Conservation (phyloP, 2,329 filamentous ascomycete species). For the Atkinsonella texensis region DNA sequence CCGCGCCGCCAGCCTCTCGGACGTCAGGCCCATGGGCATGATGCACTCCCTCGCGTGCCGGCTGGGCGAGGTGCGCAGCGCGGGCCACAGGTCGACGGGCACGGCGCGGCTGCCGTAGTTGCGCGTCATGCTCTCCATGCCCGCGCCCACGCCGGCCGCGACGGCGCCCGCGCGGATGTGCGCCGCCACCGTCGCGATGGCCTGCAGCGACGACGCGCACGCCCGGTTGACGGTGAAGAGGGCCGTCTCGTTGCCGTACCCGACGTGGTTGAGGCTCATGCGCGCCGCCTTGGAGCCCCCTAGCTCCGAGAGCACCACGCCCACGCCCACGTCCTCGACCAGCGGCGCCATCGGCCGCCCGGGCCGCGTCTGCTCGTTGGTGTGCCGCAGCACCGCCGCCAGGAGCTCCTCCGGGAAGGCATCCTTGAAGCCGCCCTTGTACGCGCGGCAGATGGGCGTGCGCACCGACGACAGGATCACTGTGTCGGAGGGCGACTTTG, state of each 20-base stretch:
- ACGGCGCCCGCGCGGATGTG: slow-evolving; percentile 65
- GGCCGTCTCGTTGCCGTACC: slow-evolving; percentile 57
- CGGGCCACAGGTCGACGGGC: slow-evolving; percentile 68
- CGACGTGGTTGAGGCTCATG: slow-evolving; percentile 80
- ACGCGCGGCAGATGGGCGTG: slow-evolving; percentile 72
- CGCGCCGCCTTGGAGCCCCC: slow-evolving; percentile 83
- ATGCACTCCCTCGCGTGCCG: slow-evolving; percentile 74
- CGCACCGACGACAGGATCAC: slow-evolving; percentile 86
- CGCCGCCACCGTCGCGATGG: slow-evolving; percentile 62
- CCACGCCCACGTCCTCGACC: slow-evolving; percentile 67
- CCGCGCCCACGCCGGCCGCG: slow-evolving; percentile 65
- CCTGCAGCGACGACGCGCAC: slow-evolving; percentile 67
- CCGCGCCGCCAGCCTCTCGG: slow-evolving; percentile 73
- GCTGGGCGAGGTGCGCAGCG: slow-evolving; percentile 48
- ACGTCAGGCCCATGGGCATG: slow-evolving; percentile 88
- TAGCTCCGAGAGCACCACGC: slow-evolving; percentile 81
- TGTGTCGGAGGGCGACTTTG: slow-evolving; percentile 68
- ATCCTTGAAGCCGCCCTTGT: slow-evolving; percentile 75
- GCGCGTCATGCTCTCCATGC: slow-evolving; percentile 93
- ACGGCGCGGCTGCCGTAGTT: slow-evolving; percentile 85
- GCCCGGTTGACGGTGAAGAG: slow-evolving; percentile 86
- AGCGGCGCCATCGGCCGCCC: slow-evolving; percentile 55
- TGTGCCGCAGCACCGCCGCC: slow-evolving; percentile 38
- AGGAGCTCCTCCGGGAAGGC: slow-evolving; percentile 87
- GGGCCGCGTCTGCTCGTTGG: slow-evolving; percentile 18